Conservation (phyloP, 2,329 filamentous ascomycete species). For the Cladosporium cucumerinum region DNA sequence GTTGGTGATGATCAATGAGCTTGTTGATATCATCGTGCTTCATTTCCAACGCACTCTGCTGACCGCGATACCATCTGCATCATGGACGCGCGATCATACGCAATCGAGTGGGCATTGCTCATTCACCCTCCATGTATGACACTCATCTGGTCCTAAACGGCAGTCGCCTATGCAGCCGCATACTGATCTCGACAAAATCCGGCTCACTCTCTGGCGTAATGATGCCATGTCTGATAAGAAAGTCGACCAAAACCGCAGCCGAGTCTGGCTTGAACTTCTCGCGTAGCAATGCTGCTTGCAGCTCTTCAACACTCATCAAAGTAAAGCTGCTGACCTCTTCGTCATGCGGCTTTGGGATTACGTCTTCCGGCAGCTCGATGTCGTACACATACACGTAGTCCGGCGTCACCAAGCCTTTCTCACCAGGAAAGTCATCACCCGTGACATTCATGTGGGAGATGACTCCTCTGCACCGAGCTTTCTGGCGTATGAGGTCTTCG, state of each 20-base stretch:
- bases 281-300: constrained; percentile 62
- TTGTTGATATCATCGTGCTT: neutral
- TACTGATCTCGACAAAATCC: constrained; percentile 70
- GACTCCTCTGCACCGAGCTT: constrained; percentile 59
- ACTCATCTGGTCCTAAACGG: constrained; percentile 53
- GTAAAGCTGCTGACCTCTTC: constrained; percentile 82
- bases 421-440: constrained; percentile 69
- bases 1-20: neutral
- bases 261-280: constrained; percentile 92
- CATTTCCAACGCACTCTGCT: neutral
- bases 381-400: constrained; percentile 91
- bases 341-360: constrained; percentile 73
- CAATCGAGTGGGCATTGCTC: neutral
- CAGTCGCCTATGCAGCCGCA: constrained; percentile 70
- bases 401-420: constrained; percentile 77
- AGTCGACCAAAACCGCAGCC: constrained; percentile 78
- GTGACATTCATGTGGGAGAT: constrained; percentile 82
- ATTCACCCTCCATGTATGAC: neutral
- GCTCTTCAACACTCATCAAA: constrained; percentile 69
- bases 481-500: constrained; percentile 60
- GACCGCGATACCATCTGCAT: neutral
- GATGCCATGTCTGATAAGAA: constrained; percentile 79
- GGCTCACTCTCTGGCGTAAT: constrained; percentile 74
- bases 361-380: constrained; percentile 66
- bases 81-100: neutral